These are phyloP conservation scores for Gymnopus androsaceus DNA, from an alignment of 1,284 basidiomycete genomes.

Conservation along the genomic window DNA sequence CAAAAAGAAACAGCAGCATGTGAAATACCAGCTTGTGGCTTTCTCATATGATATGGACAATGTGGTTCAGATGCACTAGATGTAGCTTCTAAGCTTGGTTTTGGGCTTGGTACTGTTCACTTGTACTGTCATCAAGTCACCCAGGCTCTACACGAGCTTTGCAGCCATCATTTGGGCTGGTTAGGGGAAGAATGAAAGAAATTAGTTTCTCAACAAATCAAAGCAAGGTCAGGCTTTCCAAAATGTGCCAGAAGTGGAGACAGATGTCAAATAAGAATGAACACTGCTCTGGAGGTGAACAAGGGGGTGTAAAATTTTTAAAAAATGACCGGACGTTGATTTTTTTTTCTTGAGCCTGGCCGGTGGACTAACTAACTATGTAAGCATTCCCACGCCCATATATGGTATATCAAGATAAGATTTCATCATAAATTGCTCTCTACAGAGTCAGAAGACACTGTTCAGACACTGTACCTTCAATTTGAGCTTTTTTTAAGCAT, in stretches of 20 bases:
- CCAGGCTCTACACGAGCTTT: slow-evolving; percentile 4
- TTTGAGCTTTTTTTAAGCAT: too few species aligned
- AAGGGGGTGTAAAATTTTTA: too few species aligned
- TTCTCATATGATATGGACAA: slow-evolving; percentile 17
- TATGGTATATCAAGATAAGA: too few species aligned
- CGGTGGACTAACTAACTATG: too few species aligned
- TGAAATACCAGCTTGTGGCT: slow-evolving; percentile 21
- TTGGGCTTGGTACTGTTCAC: slow-evolving; percentile 17
- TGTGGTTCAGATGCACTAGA: slow-evolving; percentile 8
- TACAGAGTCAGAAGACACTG: too few species aligned
- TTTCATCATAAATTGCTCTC: too few species aligned
- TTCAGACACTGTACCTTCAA: too few species aligned
- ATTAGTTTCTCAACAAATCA: neutral
- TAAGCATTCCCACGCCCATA: too few species aligned
- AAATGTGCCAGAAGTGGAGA: slow-evolving; percentile 13
- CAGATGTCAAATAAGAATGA: slow-evolving; percentile 7
- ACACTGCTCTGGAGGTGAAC: neutral
- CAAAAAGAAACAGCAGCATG: slow-evolving; percentile 20
- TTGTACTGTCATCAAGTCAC: slow-evolving; percentile 16
- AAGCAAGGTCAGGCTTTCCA: slow-evolving; percentile 7
- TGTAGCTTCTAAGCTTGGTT: slow-evolving; percentile 15
- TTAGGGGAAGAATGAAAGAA: neutral
- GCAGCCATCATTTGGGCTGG: neutral
- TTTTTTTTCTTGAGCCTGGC: too few species aligned
- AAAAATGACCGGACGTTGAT: too few species aligned